Evolutionary conservation across 1,139 yeast genomes (phyloP).

Genomic region (Suhomyces bokatorum): DNA sequence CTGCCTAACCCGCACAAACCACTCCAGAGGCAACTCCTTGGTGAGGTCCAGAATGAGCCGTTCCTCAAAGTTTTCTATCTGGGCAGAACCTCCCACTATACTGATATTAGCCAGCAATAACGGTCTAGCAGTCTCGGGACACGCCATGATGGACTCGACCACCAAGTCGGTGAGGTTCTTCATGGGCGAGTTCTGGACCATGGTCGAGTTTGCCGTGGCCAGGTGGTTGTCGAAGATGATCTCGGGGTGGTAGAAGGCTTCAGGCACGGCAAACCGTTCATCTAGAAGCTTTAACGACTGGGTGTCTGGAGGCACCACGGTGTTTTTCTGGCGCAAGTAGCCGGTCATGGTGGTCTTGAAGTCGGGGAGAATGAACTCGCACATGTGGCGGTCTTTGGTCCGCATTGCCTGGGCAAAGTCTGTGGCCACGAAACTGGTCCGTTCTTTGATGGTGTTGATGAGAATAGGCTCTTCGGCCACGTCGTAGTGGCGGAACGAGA

Average conservation of each 20-base stretch:
- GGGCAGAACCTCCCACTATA: constrained; percentile 80
- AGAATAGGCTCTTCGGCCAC: constrained; percentile 88
- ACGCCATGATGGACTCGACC: constrained; percentile 64
- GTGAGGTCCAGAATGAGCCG: constrained; percentile 62
- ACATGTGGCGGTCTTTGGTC: constrained; percentile 25
- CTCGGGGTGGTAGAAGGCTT: constrained; percentile 82
- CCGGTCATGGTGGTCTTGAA: constrained; percentile 77
- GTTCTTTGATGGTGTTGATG: constrained; percentile 83
- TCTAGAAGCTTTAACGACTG: constrained; percentile 73
- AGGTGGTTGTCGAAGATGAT: constrained; percentile 47
- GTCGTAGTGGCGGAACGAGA: constrained; percentile 90
- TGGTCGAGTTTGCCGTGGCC: constrained; percentile 28
- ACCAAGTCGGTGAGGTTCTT: constrained; percentile 74
- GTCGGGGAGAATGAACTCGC: constrained; percentile 84
- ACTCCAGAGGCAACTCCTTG: constrained; percentile 66
- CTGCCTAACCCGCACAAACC: constrained; percentile 54
- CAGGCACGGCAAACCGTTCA: constrained; percentile 88
- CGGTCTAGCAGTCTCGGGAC: constrained; percentile 77
- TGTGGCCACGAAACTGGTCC: constrained; percentile 68
- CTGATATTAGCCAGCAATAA: constrained; percentile 77
- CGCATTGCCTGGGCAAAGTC: constrained; percentile 64
- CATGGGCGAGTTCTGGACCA: constrained; percentile 57
- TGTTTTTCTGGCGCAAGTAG: constrained; percentile 47
- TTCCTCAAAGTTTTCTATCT: constrained; percentile 63
- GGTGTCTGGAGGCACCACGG: constrained; percentile 39